Evolutionary conservation across 2,329 filamentous ascomycete species (phyloP), one percentile per base, ranked within the genome.

Genomic region (Cercospora zeae-maydis): DNA sequence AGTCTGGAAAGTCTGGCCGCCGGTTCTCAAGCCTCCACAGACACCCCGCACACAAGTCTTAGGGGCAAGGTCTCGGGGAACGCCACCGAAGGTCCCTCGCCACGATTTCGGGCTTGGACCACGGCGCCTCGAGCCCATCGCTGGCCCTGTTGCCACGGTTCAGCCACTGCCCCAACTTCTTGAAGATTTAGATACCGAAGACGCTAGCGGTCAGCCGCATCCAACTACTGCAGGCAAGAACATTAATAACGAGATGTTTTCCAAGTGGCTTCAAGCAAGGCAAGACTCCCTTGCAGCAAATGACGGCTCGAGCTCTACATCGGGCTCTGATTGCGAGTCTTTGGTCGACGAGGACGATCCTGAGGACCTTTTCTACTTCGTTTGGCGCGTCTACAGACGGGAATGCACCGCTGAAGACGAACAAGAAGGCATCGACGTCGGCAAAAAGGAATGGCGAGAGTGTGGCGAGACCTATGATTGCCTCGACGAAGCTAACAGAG

Each of bases 141-240:
- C 59, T 30, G 36, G 58, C n/a, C 34, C 39, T 31, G 21, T 9
- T 53, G 27, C 19, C 30, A 9, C 3, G 10, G 16, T 19, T 8
- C 49, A 53, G 16, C 30, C 49, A 34, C 30, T 53, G 49, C 49
- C n/a, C 8, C n/a, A 16, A 9, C 2, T 13, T 16, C 14, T 7
- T 24, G 42, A 45, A 27, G 36, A 30, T 8, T 27, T 13, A 14
- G 54, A 58, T 30, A 47, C 54, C 3, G 42, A 33, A 21, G 54
- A 59, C 8, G 16, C 11, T 11, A 10, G 11, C 10, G 13, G 34
- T 11, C 58, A 39, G 37, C 53, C 42, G 11, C 16, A 58, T 6
- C 63, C 62, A 1, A 62, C 34, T 1, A 64, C 61, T 4, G 64
- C 62, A 14, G 69, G 69, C 27, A 71, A 71, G 61, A 65, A 56